Evolutionary conservation across 805 yeast species (phyloP).

Genomic region (Saturnispora galanensis): DNA sequence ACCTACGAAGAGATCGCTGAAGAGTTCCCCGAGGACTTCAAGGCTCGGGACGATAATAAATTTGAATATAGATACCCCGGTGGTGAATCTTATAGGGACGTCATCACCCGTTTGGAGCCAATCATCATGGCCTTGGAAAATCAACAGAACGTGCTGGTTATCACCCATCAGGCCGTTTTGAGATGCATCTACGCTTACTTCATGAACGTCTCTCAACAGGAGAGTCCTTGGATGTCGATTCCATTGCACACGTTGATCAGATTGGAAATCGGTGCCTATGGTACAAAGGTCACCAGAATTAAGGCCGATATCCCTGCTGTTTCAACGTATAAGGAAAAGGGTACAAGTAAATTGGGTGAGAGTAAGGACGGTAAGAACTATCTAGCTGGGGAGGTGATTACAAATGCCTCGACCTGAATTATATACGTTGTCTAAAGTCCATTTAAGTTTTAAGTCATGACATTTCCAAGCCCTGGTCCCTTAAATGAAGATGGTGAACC

Average conservation of each 20-base stretch:
- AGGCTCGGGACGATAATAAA: constrained; percentile 91
- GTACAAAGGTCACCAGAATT: constrained; percentile 77
- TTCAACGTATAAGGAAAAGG: constrained; percentile 90
- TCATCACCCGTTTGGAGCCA: constrained; percentile 90
- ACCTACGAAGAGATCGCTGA: constrained; percentile 88
- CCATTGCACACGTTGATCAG: constrained; percentile 93
- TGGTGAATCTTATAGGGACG: constrained; percentile 95
- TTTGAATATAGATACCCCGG: constrained; percentile 94
- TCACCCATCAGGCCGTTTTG: constrained; percentile 95
- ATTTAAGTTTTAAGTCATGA: not conserved
- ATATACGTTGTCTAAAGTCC: constrained; percentile 9
- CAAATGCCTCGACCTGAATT: constrained; percentile 5
- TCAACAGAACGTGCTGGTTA: constrained; percentile 89
- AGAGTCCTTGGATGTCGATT: constrained; percentile 97
- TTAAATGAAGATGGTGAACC: not conserved
- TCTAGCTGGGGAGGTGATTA: constrained; percentile 44
- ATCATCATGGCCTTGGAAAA: constrained; percentile 97
- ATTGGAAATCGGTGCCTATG: constrained; percentile 91
- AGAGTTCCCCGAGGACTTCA: constrained; percentile 86
- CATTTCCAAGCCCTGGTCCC: not conserved
- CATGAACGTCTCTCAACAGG: constrained; percentile 97
- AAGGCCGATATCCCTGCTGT: constrained; percentile 98
- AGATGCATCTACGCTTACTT: constrained; percentile 96
- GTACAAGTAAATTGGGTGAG: constrained; percentile 62
- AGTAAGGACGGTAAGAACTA: constrained; percentile 28